phyloP scores from a whole-genome alignment of 352 stramenopile genomes.

The Globisporangium viniferum region DNA sequence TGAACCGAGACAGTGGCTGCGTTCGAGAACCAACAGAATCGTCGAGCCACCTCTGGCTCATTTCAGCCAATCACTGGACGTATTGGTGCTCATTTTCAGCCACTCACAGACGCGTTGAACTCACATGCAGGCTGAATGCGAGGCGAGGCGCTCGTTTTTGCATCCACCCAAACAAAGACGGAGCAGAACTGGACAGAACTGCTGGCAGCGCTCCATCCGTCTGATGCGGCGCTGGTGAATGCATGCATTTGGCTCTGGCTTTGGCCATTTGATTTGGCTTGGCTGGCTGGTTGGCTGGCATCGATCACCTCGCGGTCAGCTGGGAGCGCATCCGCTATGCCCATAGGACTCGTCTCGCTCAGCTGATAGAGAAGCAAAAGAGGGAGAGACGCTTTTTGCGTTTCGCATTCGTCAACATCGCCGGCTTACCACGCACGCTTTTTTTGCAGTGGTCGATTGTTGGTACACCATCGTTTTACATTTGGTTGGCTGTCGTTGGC shows the following conservation, averaged over 20 bases:
- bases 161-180: conserved; percentile 15
- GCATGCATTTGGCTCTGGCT: not conserved
- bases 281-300: not conserved
- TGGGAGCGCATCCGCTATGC: not conserved
- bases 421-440: not conserved
- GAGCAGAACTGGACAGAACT: conserved; percentile 24
- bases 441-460: not conserved
- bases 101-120: not conserved
- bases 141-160: not conserved
- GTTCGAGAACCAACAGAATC: conserved; percentile 15
- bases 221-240: conserved; percentile 2
- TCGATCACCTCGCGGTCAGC: not conserved
- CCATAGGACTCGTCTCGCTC: not conserved
- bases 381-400: not conserved
- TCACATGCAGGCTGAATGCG: conserved; percentile 15
- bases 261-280: not conserved
- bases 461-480: not conserved
- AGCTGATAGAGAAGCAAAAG: not conserved
- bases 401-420: not conserved
- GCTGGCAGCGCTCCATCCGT: conserved; percentile 4
- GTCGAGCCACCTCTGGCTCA: not conserved
- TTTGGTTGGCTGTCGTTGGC: not conserved
- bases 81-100: not conserved
- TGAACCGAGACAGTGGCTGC: not conserved
- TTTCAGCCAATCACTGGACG: not conserved